Base-by-base conservation (phyloP, 768 basidiomycete genomes). In the Inosperma sp. region DNA sequence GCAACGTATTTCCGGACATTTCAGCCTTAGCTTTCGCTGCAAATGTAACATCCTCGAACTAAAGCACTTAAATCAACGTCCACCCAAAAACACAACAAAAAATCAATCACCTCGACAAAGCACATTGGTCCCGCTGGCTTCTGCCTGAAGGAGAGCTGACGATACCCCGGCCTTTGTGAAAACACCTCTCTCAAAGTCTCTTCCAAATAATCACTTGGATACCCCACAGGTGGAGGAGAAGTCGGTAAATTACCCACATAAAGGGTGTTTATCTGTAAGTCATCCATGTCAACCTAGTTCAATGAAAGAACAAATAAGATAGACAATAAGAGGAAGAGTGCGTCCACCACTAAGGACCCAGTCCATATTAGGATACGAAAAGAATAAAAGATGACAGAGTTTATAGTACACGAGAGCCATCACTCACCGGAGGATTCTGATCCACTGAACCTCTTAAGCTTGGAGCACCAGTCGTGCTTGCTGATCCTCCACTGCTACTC, bases 81-180 rank as follows among this genome's bases (percentile, higher is more conserved):
- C 12, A 17, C 23, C 13, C 17, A n/a, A 35, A 23, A 21, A 52
- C 19, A 44, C 52, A 29, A 52, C 29, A 50, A 37, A 26, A 53
- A 37, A 49, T 40, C 22, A 55, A 61, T 56, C 65, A 93, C 91
- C 83, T 99, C 96, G 37, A 98, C 93, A 66, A 98, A 98, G 68
- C 96, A 98, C 94, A 98, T 98, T 7, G 95, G 95, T 1, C 96
- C 94, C 60, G 94, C 94, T 65, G 82, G 90, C 73, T 99, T 99
- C 62, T 95, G 93, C 47, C 94, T 78, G 74, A 93, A 98, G 62
- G 86, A 93, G 55, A 99, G 78, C 60, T 94, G 88, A 51, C 91
- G 86, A 70, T 84, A 99, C 2, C 96, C 96, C 3, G 81, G 78
- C 35, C 84, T 86, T 25, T 74, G 74, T 23, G 79, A 76, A 67